A percentile compares a stretch with the other conserved stretches of the same genome.
These are phyloP conservation scores for Roridomyces roridus DNA, from an alignment of 768 basidiomycete species.

Conservation along the genomic window DNA sequence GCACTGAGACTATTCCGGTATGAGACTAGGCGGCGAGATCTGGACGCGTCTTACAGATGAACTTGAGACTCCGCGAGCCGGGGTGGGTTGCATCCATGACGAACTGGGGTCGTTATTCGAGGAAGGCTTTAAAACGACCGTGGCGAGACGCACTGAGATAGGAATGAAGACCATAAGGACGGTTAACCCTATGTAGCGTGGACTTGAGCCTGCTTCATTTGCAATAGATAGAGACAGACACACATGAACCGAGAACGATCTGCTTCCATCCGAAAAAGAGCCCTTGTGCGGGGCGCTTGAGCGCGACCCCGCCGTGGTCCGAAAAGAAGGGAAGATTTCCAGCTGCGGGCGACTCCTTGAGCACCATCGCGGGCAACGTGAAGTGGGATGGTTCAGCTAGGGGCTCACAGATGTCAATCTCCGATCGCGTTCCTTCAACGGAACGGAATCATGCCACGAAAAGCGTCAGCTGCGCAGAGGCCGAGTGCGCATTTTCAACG, in stretches of 20 bases:
- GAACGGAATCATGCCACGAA: no score
- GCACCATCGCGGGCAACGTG: no score
- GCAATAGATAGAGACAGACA: not conserved
- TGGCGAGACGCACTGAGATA: not conserved
- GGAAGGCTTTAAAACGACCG: not conserved
- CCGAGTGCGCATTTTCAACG: no score
- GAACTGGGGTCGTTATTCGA: not conserved
- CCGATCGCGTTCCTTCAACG: no score
- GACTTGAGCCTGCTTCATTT: not conserved
- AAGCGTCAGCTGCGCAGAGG: no score
- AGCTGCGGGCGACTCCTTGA: no score
- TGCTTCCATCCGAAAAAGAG: slow-evolving; percentile 10
- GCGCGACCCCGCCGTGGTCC: no score
- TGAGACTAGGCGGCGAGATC: no score
- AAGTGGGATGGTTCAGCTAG: no score
- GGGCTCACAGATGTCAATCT: no score
- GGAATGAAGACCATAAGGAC: slow-evolving; percentile 20
- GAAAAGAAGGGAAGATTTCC: no score
- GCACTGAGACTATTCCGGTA: slow-evolving; percentile 46
- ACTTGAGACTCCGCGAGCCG: slow-evolving; percentile 7
- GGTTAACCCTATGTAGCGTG: slow-evolving; percentile 4
- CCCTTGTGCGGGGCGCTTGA: not conserved
- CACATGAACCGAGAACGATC: slow-evolving; percentile 18
- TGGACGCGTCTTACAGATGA: slow-evolving; percentile 16
- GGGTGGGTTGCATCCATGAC: slow-evolving; percentile 13